Percentiles rank a stretch among this genome's conserved stretches.
Evolutionary conservation across 129 eudicot species (phyloP).

Genomic region (Silybum marianum): DNA sequence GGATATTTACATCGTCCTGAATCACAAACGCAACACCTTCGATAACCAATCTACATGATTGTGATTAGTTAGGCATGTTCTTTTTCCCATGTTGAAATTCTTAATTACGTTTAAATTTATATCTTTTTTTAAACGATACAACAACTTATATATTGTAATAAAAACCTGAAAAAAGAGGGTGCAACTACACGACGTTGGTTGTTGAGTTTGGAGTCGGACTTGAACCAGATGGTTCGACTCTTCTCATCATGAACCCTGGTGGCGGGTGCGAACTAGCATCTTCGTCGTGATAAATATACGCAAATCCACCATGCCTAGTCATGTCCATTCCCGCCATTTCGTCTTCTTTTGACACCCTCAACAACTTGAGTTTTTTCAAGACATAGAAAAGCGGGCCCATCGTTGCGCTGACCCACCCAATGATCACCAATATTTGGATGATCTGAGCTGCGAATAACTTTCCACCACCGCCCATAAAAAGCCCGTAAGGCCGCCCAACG

Average conservation of each 20-base stretch:
- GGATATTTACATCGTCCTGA: neutral
- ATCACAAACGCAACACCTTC: neutral
- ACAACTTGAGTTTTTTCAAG: slow-evolving; percentile 45
- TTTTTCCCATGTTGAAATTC: neutral
- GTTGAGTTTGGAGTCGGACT: slow-evolving; percentile 27
- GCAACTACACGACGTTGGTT: slow-evolving; percentile 19
- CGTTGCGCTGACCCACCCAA: slow-evolving; percentile 66
- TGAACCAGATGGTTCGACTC: slow-evolving; percentile 42
- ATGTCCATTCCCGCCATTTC: slow-evolving; percentile 69
- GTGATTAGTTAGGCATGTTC: neutral
- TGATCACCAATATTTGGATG: slow-evolving; percentile 47
- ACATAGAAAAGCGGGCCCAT: slow-evolving; percentile 59
- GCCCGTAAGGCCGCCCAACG: slow-evolving; percentile 50
- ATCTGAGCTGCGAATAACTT: slow-evolving; percentile 60
- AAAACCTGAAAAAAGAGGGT: slow-evolving; percentile 5
- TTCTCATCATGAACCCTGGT: slow-evolving; percentile 36
- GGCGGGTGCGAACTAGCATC: slow-evolving; percentile 45
- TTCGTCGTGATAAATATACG: slow-evolving; percentile 61
- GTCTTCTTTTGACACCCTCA: slow-evolving; percentile 59
- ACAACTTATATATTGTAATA: neutral
- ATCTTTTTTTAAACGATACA: neutral
- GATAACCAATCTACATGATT: neutral
- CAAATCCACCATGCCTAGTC: slow-evolving; percentile 70
- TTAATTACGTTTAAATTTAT: neutral
- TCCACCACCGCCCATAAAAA: slow-evolving; percentile 75